A percentile compares a stretch with the other conserved stretches of the same genome.
Evolutionary conservation across 2,329 filamentous ascomycete genomes (phyloP).

Genomic region (Beauveria pseudobassiana): DNA sequence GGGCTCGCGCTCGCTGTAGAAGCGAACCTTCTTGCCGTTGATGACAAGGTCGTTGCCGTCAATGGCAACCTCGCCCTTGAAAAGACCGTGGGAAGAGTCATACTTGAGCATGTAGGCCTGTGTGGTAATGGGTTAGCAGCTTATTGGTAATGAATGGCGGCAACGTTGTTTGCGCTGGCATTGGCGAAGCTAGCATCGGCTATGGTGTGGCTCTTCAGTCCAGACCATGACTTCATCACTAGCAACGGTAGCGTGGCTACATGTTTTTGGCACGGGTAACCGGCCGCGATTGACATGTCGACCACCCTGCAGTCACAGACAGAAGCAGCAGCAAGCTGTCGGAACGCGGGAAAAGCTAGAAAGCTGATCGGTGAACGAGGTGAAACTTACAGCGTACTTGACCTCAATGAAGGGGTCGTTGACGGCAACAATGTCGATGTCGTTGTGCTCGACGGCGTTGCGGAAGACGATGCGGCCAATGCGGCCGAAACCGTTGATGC

Average conservation of each 20-base stretch:
- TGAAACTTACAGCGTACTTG: conserved; percentile 80
- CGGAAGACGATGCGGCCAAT: conserved; percentile 99
- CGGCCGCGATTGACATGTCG: background rate
- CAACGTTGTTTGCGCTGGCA: background rate
- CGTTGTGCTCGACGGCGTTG: conserved; percentile 85
- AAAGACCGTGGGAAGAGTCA: conserved; percentile 92
- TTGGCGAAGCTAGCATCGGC: background rate
- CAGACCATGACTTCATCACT: background rate
- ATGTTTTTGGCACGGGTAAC: background rate
- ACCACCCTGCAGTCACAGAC: background rate
- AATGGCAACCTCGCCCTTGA: conserved; percentile 84
- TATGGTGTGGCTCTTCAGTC: background rate
- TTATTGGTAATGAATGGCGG: background rate
- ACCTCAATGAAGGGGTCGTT: conserved; percentile 99
- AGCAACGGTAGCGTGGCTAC: background rate
- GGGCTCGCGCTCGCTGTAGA: conserved; percentile 91
- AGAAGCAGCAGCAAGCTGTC: background rate
- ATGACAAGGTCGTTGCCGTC: conserved; percentile 66
- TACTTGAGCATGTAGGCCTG: conserved; percentile 99
- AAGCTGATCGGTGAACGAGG: background rate
- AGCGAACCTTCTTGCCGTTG: conserved; percentile 91
- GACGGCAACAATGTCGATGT: conserved; percentile 90
- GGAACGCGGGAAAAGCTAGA: background rate
- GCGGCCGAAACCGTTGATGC: conserved; percentile 99
- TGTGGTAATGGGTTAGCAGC: conserved; percentile 8